Evolutionary conservation across 2,329 filamentous ascomycete genomes (phyloP).

Genomic region (Apiospora phragmitis): DNA sequence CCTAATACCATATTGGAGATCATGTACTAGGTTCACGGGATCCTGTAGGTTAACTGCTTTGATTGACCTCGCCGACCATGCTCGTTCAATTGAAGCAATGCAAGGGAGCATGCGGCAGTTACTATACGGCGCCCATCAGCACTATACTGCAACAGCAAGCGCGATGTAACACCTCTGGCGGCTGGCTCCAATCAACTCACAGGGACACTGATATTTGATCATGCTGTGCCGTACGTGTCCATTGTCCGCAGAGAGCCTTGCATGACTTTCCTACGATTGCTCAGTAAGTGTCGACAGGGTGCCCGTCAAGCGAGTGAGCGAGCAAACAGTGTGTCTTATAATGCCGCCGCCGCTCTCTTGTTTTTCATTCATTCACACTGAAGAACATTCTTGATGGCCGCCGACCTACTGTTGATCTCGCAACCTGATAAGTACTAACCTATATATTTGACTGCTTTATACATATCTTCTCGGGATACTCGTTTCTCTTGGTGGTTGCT

Average conservation of each 20-base stretch:
- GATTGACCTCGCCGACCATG: background rate
- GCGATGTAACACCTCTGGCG: background rate
- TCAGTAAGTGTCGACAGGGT: background rate
- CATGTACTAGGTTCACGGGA: background rate
- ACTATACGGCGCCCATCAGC: background rate
- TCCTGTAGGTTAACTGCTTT: background rate
- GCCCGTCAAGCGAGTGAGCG: background rate
- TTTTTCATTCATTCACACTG: background rate
- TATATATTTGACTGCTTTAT: background rate
- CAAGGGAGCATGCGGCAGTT: background rate
- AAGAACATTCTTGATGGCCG: background rate
- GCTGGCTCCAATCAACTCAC: background rate
- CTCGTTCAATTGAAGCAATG: background rate
- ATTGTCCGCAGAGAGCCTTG: background rate
- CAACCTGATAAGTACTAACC: too few species aligned
- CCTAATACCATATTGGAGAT: background rate
- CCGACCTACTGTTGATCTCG: background rate
- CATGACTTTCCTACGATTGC: background rate
- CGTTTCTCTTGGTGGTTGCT: background rate
- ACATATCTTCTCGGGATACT: background rate
- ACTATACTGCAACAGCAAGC: background rate
- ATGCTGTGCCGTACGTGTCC: background rate
- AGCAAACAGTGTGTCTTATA: background rate
- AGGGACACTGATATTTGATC: background rate
- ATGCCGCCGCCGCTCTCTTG: background rate